Percentiles rank a stretch among this genome's conserved stretches.
These are phyloP conservation scores for Sclerotinia trifoliorum DNA, from an alignment of 2,329 filamentous ascomycete species.

Conservation along the genomic window DNA sequence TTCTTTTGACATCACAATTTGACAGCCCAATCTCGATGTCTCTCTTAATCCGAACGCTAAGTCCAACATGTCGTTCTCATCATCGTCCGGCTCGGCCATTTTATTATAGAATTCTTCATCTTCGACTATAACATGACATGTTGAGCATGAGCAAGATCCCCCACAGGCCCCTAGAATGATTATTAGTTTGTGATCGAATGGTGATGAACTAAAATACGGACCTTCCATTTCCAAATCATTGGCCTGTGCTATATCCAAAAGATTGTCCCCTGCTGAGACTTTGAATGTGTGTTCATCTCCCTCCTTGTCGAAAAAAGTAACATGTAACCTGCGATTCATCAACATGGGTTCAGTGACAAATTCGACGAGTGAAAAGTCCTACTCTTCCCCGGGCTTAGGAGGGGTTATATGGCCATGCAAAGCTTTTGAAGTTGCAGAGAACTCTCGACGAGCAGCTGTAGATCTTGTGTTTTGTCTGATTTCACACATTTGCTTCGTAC, in stretches of 20 bases:
- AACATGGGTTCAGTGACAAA: background rate
- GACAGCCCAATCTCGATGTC: slow-evolving; percentile 52
- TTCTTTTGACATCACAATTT: slow-evolving; percentile 84
- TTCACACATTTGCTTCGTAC: slow-evolving; percentile 17
- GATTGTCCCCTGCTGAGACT: slow-evolving; percentile 83
- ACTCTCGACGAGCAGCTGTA: slow-evolving; percentile 42
- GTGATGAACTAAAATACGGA: slow-evolving; percentile 37
- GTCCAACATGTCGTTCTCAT: slow-evolving; percentile 72
- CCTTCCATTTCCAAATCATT: slow-evolving; percentile 98
- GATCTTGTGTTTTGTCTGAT: slow-evolving; percentile 10
- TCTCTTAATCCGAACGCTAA: slow-evolving; percentile 72
- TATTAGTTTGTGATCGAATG: slow-evolving; percentile 2
- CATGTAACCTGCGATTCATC: slow-evolving; percentile 61
- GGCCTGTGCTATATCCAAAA: slow-evolving; percentile 91
- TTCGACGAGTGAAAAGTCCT: slow-evolving; percentile 41
- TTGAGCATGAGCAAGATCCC: slow-evolving; percentile 74
- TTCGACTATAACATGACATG: slow-evolving; percentile 71
- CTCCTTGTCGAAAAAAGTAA: slow-evolving; percentile 95
- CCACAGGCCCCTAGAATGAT: slow-evolving; percentile 71
- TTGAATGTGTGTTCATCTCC: slow-evolving; percentile 71
- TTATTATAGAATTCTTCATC: slow-evolving; percentile 62
- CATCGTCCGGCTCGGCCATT: slow-evolving; percentile 60
- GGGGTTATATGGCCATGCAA: slow-evolving; percentile 78
- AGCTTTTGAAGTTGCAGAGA: slow-evolving; percentile 61
- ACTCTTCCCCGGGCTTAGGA: slow-evolving; percentile 92